Evolutionary conservation across 805 yeast genomes (phyloP).

Genomic region (Candida loeiensis): DNA sequence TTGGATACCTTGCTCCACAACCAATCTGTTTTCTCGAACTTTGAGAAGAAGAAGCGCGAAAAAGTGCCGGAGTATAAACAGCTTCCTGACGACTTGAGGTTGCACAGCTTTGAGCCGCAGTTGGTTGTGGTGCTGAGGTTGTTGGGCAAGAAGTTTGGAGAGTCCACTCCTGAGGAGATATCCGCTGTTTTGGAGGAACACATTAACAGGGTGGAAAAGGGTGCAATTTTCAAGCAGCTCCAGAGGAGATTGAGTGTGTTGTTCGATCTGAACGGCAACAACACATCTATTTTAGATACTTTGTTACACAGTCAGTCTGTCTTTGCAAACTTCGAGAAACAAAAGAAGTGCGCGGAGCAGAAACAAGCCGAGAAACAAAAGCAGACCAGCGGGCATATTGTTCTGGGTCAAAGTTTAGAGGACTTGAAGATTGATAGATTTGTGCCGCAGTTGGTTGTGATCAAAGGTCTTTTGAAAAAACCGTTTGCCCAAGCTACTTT

Average conservation of each 20-base stretch:
- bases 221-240: conserved; percentile 14
- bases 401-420: conserved; percentile 8
- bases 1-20: conserved; percentile 55
- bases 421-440: conserved; percentile 16
- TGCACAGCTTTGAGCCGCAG: conserved; percentile 16
- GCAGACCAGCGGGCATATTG: neutral
- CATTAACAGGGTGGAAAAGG: conserved; percentile 12
- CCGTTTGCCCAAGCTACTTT: conserved; percentile 8
- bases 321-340: conserved; percentile 18
- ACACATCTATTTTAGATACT: conserved; percentile 56
- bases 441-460: conserved; percentile 16
- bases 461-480: conserved; percentile 11
- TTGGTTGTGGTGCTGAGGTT: conserved; percentile 16
- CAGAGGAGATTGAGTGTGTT: conserved; percentile 18
- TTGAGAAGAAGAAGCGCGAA: conserved; percentile 19
- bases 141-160: conserved; percentile 8
- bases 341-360: neutral
- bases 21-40: conserved; percentile 24
- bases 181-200: conserved; percentile 10
- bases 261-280: conserved; percentile 54
- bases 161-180: conserved; percentile 13
- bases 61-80: conserved; percentile 11
- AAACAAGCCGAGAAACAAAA: neutral
- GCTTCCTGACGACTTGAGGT: conserved; percentile 19
- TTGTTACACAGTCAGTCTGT: conserved; percentile 44